Evolutionary conservation across 306 rosid species (phyloP).

Genomic region (Acmispon strigosus): DNA sequence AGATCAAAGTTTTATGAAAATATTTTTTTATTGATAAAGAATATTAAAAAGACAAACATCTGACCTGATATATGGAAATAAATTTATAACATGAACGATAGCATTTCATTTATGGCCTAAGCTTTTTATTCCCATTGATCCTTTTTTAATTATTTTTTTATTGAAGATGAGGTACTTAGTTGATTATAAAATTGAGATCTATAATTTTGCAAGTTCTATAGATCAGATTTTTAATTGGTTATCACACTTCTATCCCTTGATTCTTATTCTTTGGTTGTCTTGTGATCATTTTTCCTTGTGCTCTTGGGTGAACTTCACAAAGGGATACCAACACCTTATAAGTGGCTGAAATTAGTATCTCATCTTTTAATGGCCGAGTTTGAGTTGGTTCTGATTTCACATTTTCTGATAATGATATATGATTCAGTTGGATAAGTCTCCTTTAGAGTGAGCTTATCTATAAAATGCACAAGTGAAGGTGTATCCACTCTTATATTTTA

Average conservation of each 20-base stretch:
- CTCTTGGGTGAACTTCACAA: background rate
- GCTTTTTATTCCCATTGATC: background rate
- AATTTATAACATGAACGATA: background rate
- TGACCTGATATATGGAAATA: background rate
- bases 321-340: background rate
- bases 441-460: too few species aligned
- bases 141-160: background rate
- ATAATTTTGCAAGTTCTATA: background rate
- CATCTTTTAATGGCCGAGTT: background rate
- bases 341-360: background rate
- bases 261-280: background rate
- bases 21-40: too few species aligned
- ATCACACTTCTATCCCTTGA: background rate
- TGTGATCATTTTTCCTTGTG: background rate
- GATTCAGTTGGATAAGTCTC: too few species aligned
- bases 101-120: background rate
- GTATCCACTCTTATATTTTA: too few species aligned
- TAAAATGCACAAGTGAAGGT: too few species aligned
- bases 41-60: background rate
- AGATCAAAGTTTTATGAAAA: too few species aligned
- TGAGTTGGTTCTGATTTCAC: too few species aligned
- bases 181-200: background rate
- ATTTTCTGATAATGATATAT: too few species aligned
- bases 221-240: background rate
- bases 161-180: background rate